A percentile compares a stretch with the other conserved stretches of the same genome.
Conservation (phyloP, 1,139 yeast species). For the Meyerozyma sp. region DNA sequence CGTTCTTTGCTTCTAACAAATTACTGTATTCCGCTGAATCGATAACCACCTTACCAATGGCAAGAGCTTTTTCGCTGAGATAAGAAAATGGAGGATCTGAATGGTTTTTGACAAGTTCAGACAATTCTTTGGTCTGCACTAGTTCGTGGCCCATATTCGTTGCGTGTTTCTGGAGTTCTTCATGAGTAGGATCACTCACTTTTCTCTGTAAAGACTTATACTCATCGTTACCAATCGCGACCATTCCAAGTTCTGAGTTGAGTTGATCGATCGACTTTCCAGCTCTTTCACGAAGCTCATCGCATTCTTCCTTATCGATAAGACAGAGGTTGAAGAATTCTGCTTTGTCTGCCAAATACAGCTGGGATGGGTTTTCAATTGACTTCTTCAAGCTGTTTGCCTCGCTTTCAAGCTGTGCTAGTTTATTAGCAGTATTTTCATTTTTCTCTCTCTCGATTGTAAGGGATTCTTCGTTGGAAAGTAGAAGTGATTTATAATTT, state of each 20-base stretch:
- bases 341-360: conserved; percentile 17
- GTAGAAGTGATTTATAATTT: neutral
- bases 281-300: conserved; percentile 6
- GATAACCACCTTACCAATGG: conserved; percentile 14
- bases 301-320: conserved; percentile 11
- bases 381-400: conserved; percentile 9
- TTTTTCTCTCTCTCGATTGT: neutral
- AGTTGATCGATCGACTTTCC: conserved; percentile 1
- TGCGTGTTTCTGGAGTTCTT: neutral
- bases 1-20: neutral
- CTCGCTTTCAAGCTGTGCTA: conserved; percentile 7
- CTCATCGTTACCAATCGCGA: conserved; percentile 12
- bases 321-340: conserved; percentile 13
- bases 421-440: neutral
- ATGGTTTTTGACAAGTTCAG: neutral
- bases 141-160: neutral
- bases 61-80: conserved; percentile 13
- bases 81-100: conserved; percentile 12
- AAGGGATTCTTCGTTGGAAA: neutral
- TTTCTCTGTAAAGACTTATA: conserved; percentile 10
- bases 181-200: conserved; percentile 13
- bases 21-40: conserved; percentile 2
- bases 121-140: neutral
- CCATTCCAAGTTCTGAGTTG: conserved; percentile 7
- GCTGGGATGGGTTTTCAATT: conserved; percentile 19